Conservation (phyloP, 208 protist species). For the Angomonas deanei region DNA sequence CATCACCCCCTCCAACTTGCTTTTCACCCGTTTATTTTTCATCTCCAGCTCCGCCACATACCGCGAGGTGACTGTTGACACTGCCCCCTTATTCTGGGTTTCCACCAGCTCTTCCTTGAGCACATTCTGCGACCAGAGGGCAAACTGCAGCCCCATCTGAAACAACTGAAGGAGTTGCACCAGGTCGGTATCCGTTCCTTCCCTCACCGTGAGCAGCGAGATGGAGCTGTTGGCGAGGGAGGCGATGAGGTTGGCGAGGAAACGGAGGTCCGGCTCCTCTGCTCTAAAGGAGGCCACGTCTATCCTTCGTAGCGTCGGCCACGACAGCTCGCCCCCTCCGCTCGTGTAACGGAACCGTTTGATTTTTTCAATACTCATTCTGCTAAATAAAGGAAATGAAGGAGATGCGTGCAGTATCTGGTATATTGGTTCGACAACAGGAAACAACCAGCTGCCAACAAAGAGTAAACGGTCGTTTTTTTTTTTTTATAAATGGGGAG, state of each 20-base stretch:
- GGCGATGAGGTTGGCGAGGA: slow-evolving; percentile 68
- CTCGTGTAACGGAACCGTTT: slow-evolving; percentile 35
- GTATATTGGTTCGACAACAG: no score
- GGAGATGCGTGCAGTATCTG: no score
- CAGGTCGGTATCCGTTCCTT: slow-evolving; percentile 46
- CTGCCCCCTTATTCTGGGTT: slow-evolving; percentile 31
- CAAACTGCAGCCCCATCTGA: slow-evolving; percentile 74
- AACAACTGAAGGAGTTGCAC: slow-evolving; percentile 57
- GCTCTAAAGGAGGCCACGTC: slow-evolving; percentile 35
- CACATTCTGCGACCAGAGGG: slow-evolving; percentile 75
- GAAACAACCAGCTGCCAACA: not conserved
- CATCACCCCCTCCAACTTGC: slow-evolving; percentile 16
- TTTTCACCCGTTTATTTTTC: slow-evolving; percentile 19
- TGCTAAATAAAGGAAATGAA: no score
- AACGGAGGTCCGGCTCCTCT: slow-evolving; percentile 47
- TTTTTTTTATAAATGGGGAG: slow-evolving; percentile 5
- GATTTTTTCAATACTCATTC: slow-evolving; percentile 1
- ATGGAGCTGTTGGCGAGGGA: slow-evolving; percentile 25
- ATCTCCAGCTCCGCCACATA: slow-evolving; percentile 46
- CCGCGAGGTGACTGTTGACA: slow-evolving; percentile 31
- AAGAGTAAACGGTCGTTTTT: not conserved
- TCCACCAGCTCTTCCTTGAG: slow-evolving; percentile 59
- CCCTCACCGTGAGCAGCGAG: slow-evolving; percentile 19
- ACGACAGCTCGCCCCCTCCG: slow-evolving; percentile 27
- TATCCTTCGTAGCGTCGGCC: slow-evolving; percentile 47